Conservation (phyloP, 805 yeast genomes). For the Kodamaea laetipori region DNA sequence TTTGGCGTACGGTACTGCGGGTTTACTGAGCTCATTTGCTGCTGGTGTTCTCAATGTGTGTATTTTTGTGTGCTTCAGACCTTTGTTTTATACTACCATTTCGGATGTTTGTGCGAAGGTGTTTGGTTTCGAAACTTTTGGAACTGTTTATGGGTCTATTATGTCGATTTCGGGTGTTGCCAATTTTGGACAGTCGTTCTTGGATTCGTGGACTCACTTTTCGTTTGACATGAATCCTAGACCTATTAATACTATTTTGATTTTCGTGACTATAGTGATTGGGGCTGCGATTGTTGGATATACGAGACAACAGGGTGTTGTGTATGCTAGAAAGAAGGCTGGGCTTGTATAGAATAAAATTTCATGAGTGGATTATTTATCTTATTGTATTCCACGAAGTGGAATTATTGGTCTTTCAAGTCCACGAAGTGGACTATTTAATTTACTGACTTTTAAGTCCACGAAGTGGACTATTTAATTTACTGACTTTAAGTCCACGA, state of each 20-base stretch:
- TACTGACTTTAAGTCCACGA: too few relatives aligned
- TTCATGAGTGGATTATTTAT: too few relatives aligned
- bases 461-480: too few relatives aligned
- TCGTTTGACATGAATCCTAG: constrained; percentile 56
- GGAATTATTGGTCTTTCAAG: too few relatives aligned
- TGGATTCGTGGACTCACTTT: constrained; percentile 54
- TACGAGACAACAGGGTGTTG: constrained; percentile 25
- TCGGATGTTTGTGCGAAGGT: constrained; percentile 64
- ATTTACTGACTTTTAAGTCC: too few relatives aligned
- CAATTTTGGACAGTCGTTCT: constrained; percentile 49
- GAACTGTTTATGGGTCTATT: constrained; percentile 59
- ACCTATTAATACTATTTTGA: constrained; percentile 48
- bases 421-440: too few relatives aligned
- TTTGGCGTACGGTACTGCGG: constrained; percentile 48
- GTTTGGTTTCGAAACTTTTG: constrained; percentile 63
- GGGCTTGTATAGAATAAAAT: neutral
- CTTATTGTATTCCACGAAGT: too few relatives aligned
- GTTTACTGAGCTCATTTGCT: constrained; percentile 43
- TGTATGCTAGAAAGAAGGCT: constrained; percentile 7
- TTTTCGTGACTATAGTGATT: constrained; percentile 41
- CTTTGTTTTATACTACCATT: constrained; percentile 58
- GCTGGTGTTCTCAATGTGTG: constrained; percentile 48
- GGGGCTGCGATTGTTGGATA: constrained; percentile 46
- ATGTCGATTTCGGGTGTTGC: constrained; percentile 54
- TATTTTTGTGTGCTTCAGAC: constrained; percentile 55